Base-by-base conservation (phyloP, 441 rosid genomes). In the Pelargonium fulgidum region DNA sequence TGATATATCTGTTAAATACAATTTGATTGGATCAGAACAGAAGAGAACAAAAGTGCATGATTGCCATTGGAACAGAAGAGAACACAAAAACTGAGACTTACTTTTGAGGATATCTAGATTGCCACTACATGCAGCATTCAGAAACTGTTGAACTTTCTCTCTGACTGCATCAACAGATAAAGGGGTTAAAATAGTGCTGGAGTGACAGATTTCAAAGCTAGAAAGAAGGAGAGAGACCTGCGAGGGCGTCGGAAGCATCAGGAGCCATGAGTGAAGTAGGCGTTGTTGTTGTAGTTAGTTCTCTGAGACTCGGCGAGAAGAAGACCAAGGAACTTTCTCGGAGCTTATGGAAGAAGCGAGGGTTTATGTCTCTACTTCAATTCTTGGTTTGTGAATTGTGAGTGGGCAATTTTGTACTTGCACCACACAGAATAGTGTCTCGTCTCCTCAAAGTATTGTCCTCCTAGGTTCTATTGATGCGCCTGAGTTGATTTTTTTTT, bases 101-200 rank as follows among this genome's bases (percentile, higher is more conserved):
- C 99, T 82, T 81, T 89, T 87, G 7, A 93, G 96, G 85, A 86
- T 85, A 73, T 89, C 95, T 64, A 89, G 83, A 67, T 86, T 86
- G 71, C 98, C 93, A 0, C 80, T 81, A 70, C 75, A 72, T 45
- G 99, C 96, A 50, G 99, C 96, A 81, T 81, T 87, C 72, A 93
- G 76, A 67, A 91, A 84, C 33, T 82, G 82, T 74, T 91, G 89
- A 72, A 93, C 97, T 76, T 84, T 91, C 78, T 89, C 82, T 80
- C 97, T 91, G 68, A 75, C 98, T 93, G 73, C 73, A 26, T 26
- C 33, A 26, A 26, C 33, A 26, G 33, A 26, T 0, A 81, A 22
- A 41, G 66, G 68, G 54, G 52, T 75, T 26, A 70, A 8, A 72
- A n/a, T 47, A 44, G 58, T 67, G 14, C 71, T 13, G 66, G 20